phyloP scores from a whole-genome alignment of 2,329 filamentous ascomycete species.

The Aspergillus terreus region DNA sequence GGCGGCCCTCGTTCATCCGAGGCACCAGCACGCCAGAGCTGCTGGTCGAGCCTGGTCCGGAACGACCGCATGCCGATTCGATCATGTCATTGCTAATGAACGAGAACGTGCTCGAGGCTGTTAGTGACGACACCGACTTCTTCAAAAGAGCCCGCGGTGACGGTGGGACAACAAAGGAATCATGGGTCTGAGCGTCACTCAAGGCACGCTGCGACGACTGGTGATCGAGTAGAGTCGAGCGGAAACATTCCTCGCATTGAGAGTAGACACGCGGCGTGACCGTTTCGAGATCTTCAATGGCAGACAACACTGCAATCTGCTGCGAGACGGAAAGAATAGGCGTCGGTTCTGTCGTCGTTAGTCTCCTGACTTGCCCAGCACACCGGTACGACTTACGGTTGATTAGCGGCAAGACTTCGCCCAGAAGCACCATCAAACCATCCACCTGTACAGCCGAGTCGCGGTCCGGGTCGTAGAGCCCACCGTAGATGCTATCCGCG shows the following conservation, averaged over 20 bases:
- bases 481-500: constrained; percentile 85
- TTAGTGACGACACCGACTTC: constrained; percentile 55
- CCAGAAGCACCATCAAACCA: constrained; percentile 76
- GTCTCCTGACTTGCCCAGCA: constrained; percentile 9
- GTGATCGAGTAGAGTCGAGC: constrained; percentile 68
- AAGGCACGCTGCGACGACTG: constrained; percentile 50
- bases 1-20: constrained; percentile 19
- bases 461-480: constrained; percentile 75
- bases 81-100: constrained; percentile 73
- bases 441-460: constrained; percentile 86
- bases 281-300: constrained; percentile 75
- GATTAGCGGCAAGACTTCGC: constrained; percentile 76
- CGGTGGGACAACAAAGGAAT: constrained; percentile 32
- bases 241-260: constrained; percentile 74
- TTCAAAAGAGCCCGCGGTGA: constrained; percentile 65
- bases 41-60: constrained; percentile 47
- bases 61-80: constrained; percentile 40
- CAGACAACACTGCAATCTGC: constrained; percentile 70
- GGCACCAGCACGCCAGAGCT: constrained; percentile 50
- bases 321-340: constrained; percentile 65
- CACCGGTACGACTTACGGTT: constrained; percentile 44
- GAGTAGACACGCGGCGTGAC: constrained; percentile 68
- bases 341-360: constrained; percentile 44
- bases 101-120: constrained; percentile 60
- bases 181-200: constrained; percentile 8